A percentile compares a stretch with the other conserved stretches of the same genome.
Conservation (phyloP, 2,329 filamentous ascomycete species). For the Talaromyces albobiverticillius region DNA sequence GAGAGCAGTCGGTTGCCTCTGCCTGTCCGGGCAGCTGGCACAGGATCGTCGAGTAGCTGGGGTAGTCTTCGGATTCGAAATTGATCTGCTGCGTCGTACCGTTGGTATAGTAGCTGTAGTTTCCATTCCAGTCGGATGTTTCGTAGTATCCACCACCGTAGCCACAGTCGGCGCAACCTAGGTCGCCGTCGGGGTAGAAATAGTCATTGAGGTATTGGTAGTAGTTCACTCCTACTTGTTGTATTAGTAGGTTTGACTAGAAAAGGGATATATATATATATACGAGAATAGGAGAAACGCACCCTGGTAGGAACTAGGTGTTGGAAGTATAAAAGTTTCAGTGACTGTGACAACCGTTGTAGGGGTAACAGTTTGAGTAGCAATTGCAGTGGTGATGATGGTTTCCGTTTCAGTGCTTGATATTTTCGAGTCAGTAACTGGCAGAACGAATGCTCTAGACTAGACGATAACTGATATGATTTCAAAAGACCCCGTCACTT, state of each 20-base stretch:
- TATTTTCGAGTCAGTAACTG: neutral
- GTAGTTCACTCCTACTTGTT: slow-evolving; percentile 1
- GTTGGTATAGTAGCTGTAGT: slow-evolving; percentile 13
- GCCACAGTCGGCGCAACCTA: slow-evolving; percentile 2
- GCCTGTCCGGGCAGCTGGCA: slow-evolving; percentile 5
- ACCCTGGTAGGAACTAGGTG: slow-evolving; percentile 5
- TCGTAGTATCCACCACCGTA: slow-evolving; percentile 9
- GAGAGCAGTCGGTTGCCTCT: slow-evolving; percentile 4
- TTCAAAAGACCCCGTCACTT: neutral
- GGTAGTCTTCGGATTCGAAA: slow-evolving; percentile 12
- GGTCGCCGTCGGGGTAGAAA: slow-evolving; percentile 8
- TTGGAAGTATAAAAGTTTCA: slow-evolving; percentile 4
- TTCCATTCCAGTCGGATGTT: slow-evolving; percentile 10
- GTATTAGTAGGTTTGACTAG: neutral
- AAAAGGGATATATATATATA: no score
- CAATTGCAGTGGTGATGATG: slow-evolving; percentile 1
- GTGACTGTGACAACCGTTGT: slow-evolving; percentile 1
- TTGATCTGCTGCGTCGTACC: slow-evolving; percentile 12
- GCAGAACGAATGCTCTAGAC: no score
- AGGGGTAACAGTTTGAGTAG: slow-evolving; percentile 1
- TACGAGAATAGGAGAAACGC: neutral
- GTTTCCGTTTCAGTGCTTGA: slow-evolving; percentile 8
- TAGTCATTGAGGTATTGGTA: slow-evolving; percentile 13
- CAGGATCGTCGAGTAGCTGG: slow-evolving; percentile 1
- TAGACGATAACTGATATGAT: neutral